Percentiles rank a stretch among this genome's conserved stretches.
These are phyloP conservation scores for Aspergillus fumigatiaffinis DNA, from an alignment of 2,329 filamentous ascomycete genomes.

Conservation along the genomic window DNA sequence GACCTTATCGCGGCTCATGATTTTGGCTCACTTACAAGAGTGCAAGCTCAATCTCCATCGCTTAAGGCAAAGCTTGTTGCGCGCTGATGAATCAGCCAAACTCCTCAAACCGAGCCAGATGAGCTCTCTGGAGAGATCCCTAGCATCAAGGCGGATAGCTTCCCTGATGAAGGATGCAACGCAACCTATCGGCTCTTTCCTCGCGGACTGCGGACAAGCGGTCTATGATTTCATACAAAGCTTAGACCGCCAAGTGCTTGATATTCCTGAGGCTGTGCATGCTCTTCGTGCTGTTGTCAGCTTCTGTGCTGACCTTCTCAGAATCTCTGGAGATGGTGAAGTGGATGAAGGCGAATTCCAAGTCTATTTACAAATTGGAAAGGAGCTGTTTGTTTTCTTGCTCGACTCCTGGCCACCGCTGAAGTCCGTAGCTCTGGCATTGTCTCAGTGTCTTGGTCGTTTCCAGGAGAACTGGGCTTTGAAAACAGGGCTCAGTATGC, in stretches of 20 bases:
- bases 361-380: constrained; percentile 47
- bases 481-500: constrained; percentile 74
- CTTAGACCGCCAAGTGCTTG: constrained; percentile 24
- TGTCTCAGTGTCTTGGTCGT: constrained; percentile 40
- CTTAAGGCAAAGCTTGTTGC: constrained; percentile 30
- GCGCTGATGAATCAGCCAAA: constrained; percentile 29
- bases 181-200: constrained; percentile 36
- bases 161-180: constrained; percentile 41
- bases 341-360: constrained; percentile 54
- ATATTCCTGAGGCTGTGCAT: constrained; percentile 20
- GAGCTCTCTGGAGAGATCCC: constrained; percentile 39
- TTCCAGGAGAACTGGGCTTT: constrained; percentile 70
- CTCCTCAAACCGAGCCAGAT: constrained; percentile 40
- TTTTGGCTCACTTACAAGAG: constrained; percentile 35
- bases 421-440: constrained; percentile 23
- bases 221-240: constrained; percentile 33
- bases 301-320: constrained; percentile 50
- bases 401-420: constrained; percentile 22
- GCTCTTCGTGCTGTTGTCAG: constrained; percentile 31
- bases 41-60: constrained; percentile 34
- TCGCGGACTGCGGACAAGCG: constrained; percentile 35
- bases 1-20: constrained; percentile 19
- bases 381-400: constrained; percentile 31
- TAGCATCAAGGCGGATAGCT: constrained; percentile 38
- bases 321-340: constrained; percentile 36